Base-by-base conservation (phyloP, 805 yeast species). In the Wilhelminamyces savonicus region DNA sequence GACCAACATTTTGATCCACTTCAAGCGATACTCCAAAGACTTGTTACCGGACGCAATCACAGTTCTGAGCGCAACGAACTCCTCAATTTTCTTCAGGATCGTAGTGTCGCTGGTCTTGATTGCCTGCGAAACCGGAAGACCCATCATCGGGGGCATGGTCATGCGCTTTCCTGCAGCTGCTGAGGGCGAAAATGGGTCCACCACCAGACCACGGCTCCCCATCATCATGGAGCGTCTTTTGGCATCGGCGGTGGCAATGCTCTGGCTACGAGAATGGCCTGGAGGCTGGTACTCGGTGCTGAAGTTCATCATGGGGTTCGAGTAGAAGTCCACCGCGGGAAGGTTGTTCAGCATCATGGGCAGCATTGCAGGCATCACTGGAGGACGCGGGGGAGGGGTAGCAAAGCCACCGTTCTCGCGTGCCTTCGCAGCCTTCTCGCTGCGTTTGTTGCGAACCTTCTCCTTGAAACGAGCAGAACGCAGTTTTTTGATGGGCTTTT, bases 1-100 rank as follows among this genome's bases (percentile, higher is more conserved):
- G 13, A 65, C 52, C 40, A 65, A 48, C 65, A 57, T 60, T 34
- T 61, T 59, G 29, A 59, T 54, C 71, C 71, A 65, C 35, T 57
- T 50, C 28, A 64, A 47, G 21, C 71, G 42, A 41, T 48, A 64
- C 35, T 62, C 69, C 21, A 50, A 45, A 1, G 68, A 46, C 41
- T 65, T 65, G 35, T 62, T 62, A 9, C 71, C 70, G 2, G 61
- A 41, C 1, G 69, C 60, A 27, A 65, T 65, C 13, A 58, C 36
- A 13, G 37, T 30, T 22, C 71, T 51, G 31, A 65, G 50, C 18
- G 39, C 44, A 15, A 50, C 39, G 30, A 63, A 63, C 25, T 56
- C 57, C 17, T 52, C 52, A 27, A 64, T 54, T 37, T 57, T 59
- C 23, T 45, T 44, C 31, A 40, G 47, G 25, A 57, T 49, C 23